A percentile compares a stretch with the other conserved stretches of the same genome.
Conservation (phyloP, 352 stramenopile species). For the Globisporangium heterothallicum region DNA sequence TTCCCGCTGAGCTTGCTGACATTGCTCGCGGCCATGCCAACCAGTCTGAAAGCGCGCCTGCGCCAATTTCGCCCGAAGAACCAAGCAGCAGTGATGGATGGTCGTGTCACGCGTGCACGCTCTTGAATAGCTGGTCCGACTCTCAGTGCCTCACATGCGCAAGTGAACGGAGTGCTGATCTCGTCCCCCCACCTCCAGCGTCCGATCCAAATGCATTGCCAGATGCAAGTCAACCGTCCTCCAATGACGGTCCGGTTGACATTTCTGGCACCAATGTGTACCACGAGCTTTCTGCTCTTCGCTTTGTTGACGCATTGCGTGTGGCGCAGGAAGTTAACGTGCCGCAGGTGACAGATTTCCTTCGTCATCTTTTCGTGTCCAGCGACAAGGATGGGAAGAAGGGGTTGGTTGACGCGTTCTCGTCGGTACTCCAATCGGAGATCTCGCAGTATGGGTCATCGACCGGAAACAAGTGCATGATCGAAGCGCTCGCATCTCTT, state of each 20-base stretch:
- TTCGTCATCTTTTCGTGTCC: constrained; percentile 24
- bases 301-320: constrained; percentile 31
- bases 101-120: constrained; percentile 58
- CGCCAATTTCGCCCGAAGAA: neutral
- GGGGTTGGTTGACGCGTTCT: constrained; percentile 2
- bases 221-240: neutral
- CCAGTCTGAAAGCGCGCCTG: neutral
- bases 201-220: neutral
- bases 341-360: constrained; percentile 25
- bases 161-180: constrained; percentile 40
- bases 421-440: constrained; percentile 20
- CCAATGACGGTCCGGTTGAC: neutral
- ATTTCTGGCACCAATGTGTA: constrained; percentile 10
- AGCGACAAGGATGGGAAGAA: constrained; percentile 4
- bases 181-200: constrained; percentile 18
- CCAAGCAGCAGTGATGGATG: constrained; percentile 24
- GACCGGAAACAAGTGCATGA: constrained; percentile 22
- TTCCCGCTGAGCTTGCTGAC: constrained; percentile 39
- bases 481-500: constrained; percentile 26
- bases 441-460: constrained; percentile 20
- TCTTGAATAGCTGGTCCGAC: constrained; percentile 55
- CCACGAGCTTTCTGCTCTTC: constrained; percentile 21
- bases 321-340: constrained; percentile 25
- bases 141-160: constrained; percentile 46
- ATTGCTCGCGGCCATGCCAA: constrained; percentile 10